phyloP scores from a whole-genome alignment of 305 asterid species.

The Fraxinus xanthoxyloides region DNA sequence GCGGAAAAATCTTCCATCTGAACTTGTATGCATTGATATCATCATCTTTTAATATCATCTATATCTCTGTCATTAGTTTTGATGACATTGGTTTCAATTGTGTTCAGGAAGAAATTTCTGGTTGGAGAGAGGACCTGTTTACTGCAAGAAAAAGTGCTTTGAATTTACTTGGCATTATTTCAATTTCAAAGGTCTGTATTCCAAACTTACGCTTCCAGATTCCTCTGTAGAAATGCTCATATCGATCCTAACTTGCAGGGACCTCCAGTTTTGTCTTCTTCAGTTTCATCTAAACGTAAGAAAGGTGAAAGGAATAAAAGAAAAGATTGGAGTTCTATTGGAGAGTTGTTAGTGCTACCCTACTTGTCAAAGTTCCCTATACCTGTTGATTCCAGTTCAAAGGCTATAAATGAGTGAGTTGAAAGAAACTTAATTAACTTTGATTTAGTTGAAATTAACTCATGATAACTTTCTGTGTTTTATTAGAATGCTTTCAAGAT shows the following conservation, averaged over 20 bases:
- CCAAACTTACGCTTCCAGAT: background rate
- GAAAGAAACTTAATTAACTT: background rate
- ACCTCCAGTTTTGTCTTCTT: constrained; percentile 31
- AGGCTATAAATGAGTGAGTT: constrained; percentile 39
- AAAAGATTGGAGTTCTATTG: constrained; percentile 36
- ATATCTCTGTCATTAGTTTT: background rate
- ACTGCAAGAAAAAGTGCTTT: constrained; percentile 52
- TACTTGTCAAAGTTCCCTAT: constrained; percentile 42
- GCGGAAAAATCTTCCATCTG: constrained; percentile 47
- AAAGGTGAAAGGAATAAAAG: constrained; percentile 42
- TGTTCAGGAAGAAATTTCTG: constrained; percentile 43
- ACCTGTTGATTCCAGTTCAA: constrained; percentile 27
- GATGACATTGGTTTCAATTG: background rate
- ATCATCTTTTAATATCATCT: background rate
- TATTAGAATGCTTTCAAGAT: background rate
- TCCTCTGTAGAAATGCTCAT: constrained; percentile 15
- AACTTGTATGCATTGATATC: constrained; percentile 32
- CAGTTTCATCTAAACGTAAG: constrained; percentile 46
- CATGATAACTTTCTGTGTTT: background rate
- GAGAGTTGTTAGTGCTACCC: constrained; percentile 46
- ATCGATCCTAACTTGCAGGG: constrained; percentile 30
- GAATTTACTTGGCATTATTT: constrained; percentile 45
- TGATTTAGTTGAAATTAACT: background rate
- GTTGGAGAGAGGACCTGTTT: constrained; percentile 44
- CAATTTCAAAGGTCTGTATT: constrained; percentile 35